Conservation (phyloP, 139 green algal species). For the Diplosphaera chodatii region DNA sequence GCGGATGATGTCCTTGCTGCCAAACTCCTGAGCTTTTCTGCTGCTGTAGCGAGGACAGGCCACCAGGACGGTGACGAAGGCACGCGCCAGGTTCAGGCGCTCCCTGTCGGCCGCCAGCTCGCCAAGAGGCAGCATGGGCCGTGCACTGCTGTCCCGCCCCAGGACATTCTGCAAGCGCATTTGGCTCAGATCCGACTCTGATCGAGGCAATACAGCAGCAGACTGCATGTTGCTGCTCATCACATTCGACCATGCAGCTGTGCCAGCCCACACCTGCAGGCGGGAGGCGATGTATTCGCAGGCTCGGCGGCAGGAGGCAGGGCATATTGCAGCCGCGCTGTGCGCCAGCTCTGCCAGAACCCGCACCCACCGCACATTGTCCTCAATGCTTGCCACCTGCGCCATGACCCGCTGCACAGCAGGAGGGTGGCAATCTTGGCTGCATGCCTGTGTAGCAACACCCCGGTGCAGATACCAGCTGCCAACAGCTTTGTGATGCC, state of each 20-base stretch:
- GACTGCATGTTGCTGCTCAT: no score
- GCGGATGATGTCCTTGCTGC: conserved; percentile 28
- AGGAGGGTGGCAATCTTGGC: no score
- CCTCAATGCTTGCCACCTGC: conserved; percentile 14
- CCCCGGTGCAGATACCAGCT: no score
- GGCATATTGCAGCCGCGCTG: conserved; percentile 41
- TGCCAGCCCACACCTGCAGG: conserved; percentile 39
- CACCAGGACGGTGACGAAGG: conserved; percentile 40
- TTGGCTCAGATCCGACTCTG: no score
- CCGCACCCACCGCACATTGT: conserved; percentile 53
- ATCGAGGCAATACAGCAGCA: neutral
- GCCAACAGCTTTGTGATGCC: no score
- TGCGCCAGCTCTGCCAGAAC: conserved; percentile 57
- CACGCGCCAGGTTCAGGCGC: conserved; percentile 38
- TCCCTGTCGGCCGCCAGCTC: neutral
- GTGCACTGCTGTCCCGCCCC: neutral
- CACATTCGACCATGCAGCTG: no score
- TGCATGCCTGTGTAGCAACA: no score
- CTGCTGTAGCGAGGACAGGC: conserved; percentile 25
- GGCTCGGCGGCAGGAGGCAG: conserved; percentile 28
- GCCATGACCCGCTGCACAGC: conserved; percentile 25
- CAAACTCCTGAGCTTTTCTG: conserved; percentile 10
- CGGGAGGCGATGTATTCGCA: conserved; percentile 31
- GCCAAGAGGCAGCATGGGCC: neutral
- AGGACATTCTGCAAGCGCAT: neutral